Evolutionary conservation across 2,329 filamentous ascomycete genomes (phyloP).

Genomic region (Pyrenochaeta sp.): DNA sequence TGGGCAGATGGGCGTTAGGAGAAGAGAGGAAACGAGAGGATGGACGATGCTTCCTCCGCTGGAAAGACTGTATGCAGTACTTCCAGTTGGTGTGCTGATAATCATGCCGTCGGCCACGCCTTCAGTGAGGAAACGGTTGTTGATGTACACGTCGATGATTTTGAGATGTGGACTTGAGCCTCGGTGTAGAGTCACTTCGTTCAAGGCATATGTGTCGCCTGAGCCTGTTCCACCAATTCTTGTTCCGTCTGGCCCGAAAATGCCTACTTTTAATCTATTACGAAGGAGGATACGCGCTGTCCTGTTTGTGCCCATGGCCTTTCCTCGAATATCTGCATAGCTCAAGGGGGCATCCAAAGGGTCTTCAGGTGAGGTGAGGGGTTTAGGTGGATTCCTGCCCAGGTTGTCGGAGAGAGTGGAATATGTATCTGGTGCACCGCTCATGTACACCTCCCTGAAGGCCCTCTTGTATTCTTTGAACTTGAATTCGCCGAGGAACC

Average conservation of each 20-base stretch:
- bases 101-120: slow-evolving; percentile 96
- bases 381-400: slow-evolving; percentile 73
- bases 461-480: slow-evolving; percentile 92
- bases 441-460: slow-evolving; percentile 92
- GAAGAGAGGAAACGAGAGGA: slow-evolving; percentile 84
- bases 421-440: slow-evolving; percentile 63
- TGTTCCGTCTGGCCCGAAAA: slow-evolving; percentile 75
- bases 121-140: slow-evolving; percentile 88
- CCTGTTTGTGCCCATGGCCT: slow-evolving; percentile 78
- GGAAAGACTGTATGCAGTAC: slow-evolving; percentile 93
- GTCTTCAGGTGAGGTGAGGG: slow-evolving; percentile 70
- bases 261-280: slow-evolving; percentile 83
- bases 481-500: slow-evolving; percentile 96
- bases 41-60: slow-evolving; percentile 94
- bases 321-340: slow-evolving; percentile 79
- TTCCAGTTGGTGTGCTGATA: slow-evolving; percentile 91
- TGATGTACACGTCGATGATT: slow-evolving; percentile 89
- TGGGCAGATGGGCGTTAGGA: slow-evolving; percentile 93
- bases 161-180: slow-evolving; percentile 89
- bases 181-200: slow-evolving; percentile 93
- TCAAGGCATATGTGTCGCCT: slow-evolving; percentile 75
- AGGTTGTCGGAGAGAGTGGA: slow-evolving; percentile 68
- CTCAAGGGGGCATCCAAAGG: slow-evolving; percentile 36
- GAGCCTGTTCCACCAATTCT: slow-evolving; percentile 42
- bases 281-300: slow-evolving; percentile 84